phyloP scores from a whole-genome alignment of 176 grass and related monocot genomes.

The Elaeis guineensis region DNA sequence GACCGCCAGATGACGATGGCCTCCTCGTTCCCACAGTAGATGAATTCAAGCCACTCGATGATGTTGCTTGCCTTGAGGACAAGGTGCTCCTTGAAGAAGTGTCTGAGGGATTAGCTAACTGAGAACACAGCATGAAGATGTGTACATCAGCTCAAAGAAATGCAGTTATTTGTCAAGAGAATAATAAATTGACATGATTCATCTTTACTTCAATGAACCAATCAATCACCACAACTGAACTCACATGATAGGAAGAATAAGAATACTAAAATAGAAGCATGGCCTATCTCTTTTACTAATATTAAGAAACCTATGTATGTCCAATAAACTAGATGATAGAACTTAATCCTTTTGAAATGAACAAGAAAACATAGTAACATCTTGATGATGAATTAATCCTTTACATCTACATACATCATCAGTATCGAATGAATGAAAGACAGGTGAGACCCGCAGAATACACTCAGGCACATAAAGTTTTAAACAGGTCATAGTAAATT shows the following conservation, averaged over 20 bases:
- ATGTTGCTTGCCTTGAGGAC: conserved; percentile 46
- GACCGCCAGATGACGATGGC: conserved; percentile 74
- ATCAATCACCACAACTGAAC: background rate
- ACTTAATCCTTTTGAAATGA: too few relatives aligned
- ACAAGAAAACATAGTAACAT: too few relatives aligned
- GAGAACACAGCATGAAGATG: conserved; percentile 22
- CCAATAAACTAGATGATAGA: too few relatives aligned
- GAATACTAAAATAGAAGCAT: too few relatives aligned
- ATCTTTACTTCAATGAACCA: background rate
- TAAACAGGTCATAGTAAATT: too few relatives aligned
- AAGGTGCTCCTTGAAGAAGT: conserved; percentile 48
- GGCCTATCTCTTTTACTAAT: too few relatives aligned
- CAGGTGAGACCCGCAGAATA: too few relatives aligned
- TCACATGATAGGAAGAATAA: background rate
- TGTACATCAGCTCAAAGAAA: conserved; percentile 11
- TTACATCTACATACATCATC: too few relatives aligned
- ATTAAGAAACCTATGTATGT: too few relatives aligned
- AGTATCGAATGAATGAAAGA: too few relatives aligned
- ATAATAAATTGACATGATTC: background rate
- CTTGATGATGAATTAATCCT: too few relatives aligned
- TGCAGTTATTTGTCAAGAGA: background rate
- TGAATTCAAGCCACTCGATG: conserved; percentile 63
- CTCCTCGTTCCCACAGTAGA: conserved; percentile 35
- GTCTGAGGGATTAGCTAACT: conserved; percentile 75
- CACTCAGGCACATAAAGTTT: too few relatives aligned